These are phyloP conservation scores for Colletotrichum incanum DNA, from an alignment of 2,329 filamentous ascomycete species.

Conservation along the genomic window DNA sequence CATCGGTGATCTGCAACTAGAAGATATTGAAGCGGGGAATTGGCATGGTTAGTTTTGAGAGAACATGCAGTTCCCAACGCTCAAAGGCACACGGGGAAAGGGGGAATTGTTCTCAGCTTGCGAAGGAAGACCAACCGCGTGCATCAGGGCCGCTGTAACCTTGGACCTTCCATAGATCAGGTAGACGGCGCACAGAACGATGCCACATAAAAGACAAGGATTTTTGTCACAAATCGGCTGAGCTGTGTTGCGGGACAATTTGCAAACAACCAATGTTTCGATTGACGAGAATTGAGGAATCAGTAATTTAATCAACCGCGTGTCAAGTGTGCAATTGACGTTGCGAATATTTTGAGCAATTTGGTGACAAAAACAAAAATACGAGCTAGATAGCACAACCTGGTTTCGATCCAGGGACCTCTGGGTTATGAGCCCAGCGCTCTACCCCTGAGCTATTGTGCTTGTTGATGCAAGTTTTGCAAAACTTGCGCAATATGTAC, in stretches of 20 bases:
- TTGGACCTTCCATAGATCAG: background rate
- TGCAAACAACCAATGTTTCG: rapidly evolving
- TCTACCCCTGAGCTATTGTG: constrained; percentile 43
- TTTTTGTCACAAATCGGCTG: background rate
- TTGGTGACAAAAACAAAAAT: background rate
- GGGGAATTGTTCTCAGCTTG: background rate
- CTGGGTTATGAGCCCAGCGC: constrained; percentile 43
- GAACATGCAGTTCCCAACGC: background rate
- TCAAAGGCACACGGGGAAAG: background rate
- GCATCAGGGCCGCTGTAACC: background rate
- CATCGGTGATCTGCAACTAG: constrained; percentile 16
- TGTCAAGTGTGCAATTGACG: background rate
- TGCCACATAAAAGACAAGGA: background rate
- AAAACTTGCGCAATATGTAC: rapidly evolving
- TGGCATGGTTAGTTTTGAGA: background rate
- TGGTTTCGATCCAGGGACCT: constrained; percentile 42
- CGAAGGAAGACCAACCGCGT: background rate
- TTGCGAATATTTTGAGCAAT: background rate
- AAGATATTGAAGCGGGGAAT: too few species aligned
- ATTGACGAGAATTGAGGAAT: background rate
- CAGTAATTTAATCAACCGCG: background rate
- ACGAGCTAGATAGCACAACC: constrained; percentile 27
- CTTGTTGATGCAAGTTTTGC: background rate
- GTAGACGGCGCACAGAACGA: background rate
- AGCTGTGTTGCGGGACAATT: background rate